Base-by-base conservation (phyloP, 1,284 basidiomycete genomes). In the Naganishia sp. region DNA sequence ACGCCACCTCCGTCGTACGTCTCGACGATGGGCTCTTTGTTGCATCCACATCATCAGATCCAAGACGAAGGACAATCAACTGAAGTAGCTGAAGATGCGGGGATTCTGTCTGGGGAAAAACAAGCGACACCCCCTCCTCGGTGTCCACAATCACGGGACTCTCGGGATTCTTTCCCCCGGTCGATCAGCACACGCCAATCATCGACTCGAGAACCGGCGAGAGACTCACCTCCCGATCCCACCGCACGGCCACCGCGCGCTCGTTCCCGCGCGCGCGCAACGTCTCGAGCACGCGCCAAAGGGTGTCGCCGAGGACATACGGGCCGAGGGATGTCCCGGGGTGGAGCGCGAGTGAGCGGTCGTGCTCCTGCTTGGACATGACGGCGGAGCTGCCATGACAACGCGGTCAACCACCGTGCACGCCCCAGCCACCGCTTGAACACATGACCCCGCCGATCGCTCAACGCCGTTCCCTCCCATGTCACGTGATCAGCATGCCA, bases 241-340 rank as follows among this genome's bases (percentile, higher is more conserved):
- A 93, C 75, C 90, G 90, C 71, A 94, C 81, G 69, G 92, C 89
- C 51, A 92, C 85, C 72, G 90, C 88, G 69, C 90, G 92, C 56
- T 83, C 66, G 2, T 71, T 72, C 70, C 78, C 78, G n/a, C 75
- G 67, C 5, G 73, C 72, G n/a, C 81, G 73, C 6, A 94, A 81
- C 46, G 85, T 79, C 71, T 91, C 89, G 56, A 94, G 82, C 15
- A 92, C 82, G 35, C 85, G 85, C 90, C 91, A 94, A 6, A 94
- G 81, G 0, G 89, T 90, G 54, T 87, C 83, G 45, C 92, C 91
- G 90, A 67, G 39, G 5, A 18, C 23, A 50, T 61, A 67, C 17
- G 46, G 43, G 5, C 60, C 58, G 21, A 67, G 17, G 13, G 54
- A 17, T 7, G 17, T 25, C 11, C 39, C 46, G 21, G 66, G 66